Conservation (phyloP, 179 eudicot genomes). For the Heliamphora pulchella region DNA sequence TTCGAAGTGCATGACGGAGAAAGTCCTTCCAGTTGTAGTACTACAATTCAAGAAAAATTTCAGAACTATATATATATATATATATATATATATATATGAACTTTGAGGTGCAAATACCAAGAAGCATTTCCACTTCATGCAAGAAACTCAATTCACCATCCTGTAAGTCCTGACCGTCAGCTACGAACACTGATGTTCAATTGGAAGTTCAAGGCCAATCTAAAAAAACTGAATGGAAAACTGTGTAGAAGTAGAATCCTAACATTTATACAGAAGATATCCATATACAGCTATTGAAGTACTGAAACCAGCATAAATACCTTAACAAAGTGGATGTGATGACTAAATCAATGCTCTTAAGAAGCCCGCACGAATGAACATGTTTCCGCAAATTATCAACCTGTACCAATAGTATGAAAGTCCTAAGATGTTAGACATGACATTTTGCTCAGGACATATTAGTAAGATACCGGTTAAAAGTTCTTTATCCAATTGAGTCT, state of each 20-base stretch:
- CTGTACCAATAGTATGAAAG: conserved; percentile 31
- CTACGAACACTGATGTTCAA: neutral
- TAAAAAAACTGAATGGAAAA: neutral
- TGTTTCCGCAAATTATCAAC: conserved; percentile 79
- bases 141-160: neutral
- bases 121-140: neutral
- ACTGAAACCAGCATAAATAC: conserved; percentile 28
- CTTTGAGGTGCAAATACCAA: neutral
- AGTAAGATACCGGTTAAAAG: neutral
- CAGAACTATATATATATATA: neutral
- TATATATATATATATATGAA: too few species aligned
- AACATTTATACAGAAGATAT: neutral
- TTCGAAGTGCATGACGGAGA: neutral
- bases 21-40: neutral
- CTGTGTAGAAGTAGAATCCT: neutral
- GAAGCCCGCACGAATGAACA: conserved; percentile 66
- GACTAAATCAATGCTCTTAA: conserved; percentile 63
- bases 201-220: neutral
- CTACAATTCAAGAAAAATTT: neutral
- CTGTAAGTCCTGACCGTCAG: neutral
- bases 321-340: conserved; percentile 78
- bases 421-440: neutral
- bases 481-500: neutral
- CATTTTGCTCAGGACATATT: neutral
- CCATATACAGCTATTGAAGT: neutral